Percentiles rank a stretch among this genome's conserved stretches.
Conservation (phyloP, 2,329 filamentous ascomycete genomes). For the Torrubiellomyces zombiae region DNA sequence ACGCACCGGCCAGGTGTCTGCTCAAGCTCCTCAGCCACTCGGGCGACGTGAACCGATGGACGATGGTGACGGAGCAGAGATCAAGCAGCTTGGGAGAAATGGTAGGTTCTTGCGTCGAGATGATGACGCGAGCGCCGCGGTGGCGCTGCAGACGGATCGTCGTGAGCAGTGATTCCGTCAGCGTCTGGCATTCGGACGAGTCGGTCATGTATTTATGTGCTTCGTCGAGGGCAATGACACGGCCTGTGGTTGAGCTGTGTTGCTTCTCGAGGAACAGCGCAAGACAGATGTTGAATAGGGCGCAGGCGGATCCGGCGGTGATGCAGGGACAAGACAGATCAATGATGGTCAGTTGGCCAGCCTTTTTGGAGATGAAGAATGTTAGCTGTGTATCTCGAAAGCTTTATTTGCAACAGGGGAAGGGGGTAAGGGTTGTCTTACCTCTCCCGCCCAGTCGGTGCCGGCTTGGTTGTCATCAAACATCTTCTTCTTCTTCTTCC, state of each 20-base stretch:
- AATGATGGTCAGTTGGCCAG: conserved; percentile 25
- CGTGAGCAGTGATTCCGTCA: conserved; percentile 46
- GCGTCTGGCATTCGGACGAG: conserved; percentile 31
- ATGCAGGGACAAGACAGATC: conserved; percentile 61
- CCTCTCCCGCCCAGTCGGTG: conserved; percentile 8
- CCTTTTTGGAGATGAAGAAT: conserved; percentile 4
- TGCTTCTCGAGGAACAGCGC: conserved; percentile 48
- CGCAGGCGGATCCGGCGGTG: conserved; percentile 48
- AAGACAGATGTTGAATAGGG: conserved; percentile 57
- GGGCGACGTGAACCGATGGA: conserved; percentile 55
- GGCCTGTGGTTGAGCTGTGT: conserved; percentile 21
- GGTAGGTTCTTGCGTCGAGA: conserved; percentile 65
- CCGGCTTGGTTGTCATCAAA: neutral
- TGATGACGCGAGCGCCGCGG: conserved; percentile 45
- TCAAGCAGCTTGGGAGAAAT: conserved; percentile 52
- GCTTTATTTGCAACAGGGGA: conserved; percentile 1
- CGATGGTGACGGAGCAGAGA: conserved; percentile 52
- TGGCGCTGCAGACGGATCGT: conserved; percentile 58
- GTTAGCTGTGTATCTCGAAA: no score
- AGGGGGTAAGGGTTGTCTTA: no score
- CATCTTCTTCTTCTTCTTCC: neutral
- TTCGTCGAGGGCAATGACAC: conserved; percentile 56
- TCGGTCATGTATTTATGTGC: conserved; percentile 59
- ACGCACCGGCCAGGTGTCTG: conserved; percentile 25
- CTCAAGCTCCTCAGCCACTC: conserved; percentile 36